Evolutionary conservation across 2,329 filamentous ascomycete genomes (phyloP).

Genomic region (Claviceps pazoutovae): DNA sequence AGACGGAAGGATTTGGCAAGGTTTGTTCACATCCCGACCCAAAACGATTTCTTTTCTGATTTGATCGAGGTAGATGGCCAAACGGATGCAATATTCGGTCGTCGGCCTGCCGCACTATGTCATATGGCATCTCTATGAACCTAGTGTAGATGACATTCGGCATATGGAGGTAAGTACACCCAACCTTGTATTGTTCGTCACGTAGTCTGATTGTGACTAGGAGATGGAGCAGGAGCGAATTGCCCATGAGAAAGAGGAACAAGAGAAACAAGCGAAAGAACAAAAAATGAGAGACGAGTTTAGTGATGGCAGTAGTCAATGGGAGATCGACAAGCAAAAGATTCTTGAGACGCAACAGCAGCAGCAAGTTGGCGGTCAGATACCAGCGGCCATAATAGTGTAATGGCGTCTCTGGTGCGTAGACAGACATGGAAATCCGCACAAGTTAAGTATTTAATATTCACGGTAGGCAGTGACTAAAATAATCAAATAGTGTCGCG

Average conservation of each 20-base stretch:
- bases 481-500: too few relatives aligned
- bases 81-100: slow-evolving; percentile 88
- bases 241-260: slow-evolving; percentile 57
- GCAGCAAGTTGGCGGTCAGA: neutral
- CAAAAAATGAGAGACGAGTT: slow-evolving; percentile 63
- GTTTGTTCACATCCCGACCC: slow-evolving; percentile 31
- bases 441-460: too few relatives aligned
- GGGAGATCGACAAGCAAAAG: slow-evolving; percentile 78
- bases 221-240: slow-evolving; percentile 88
- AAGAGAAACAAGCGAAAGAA: slow-evolving; percentile 60
- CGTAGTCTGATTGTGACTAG: slow-evolving; percentile 23
- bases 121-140: slow-evolving; percentile 98
- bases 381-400: neutral
- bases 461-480: too few relatives aligned
- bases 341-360: slow-evolving; percentile 41
- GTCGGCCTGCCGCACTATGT: slow-evolving; percentile 94
- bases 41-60: neutral
- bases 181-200: neutral
- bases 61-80: slow-evolving; percentile 63
- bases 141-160: slow-evolving; percentile 90
- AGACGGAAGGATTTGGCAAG: slow-evolving; percentile 98
- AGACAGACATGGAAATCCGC: neutral
- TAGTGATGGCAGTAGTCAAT: slow-evolving; percentile 61
- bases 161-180: slow-evolving; percentile 66
- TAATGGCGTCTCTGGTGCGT: neutral